Evolutionary conservation across 768 basidiomycete species (phyloP).

Genomic region (Collybia sordida): DNA sequence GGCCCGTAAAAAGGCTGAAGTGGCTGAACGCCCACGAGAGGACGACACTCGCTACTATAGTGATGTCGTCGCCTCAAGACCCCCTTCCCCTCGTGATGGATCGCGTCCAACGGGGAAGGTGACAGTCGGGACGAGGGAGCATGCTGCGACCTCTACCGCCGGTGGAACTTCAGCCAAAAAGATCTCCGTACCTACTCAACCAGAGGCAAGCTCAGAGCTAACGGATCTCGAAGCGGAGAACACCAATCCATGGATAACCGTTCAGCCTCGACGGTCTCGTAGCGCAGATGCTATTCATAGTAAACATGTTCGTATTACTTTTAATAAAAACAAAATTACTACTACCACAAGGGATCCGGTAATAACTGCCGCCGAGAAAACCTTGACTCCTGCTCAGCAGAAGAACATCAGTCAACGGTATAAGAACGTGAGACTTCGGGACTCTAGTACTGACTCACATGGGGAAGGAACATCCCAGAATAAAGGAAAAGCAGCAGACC

Average conservation of each 20-base stretch:
- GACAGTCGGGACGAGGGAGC: no score
- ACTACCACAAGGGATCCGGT: background rate
- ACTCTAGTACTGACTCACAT: background rate
- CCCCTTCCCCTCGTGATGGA: no score
- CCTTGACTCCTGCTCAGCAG: background rate
- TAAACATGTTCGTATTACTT: background rate
- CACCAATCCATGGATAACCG: background rate
- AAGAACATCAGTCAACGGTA: background rate
- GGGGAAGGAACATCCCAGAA: background rate
- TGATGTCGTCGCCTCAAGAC: no score
- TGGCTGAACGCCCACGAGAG: no score
- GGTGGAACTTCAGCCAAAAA: no score
- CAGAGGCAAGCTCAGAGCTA: no score
- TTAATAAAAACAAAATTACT: background rate
- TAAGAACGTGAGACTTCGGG: background rate
- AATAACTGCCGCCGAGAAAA: background rate
- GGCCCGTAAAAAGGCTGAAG: no score
- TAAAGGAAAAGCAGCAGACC: background rate
- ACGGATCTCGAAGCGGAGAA: background rate
- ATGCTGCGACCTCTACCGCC: no score
- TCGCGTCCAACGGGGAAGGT: no score
- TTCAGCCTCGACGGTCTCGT: background rate
- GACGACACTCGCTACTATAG: no score
- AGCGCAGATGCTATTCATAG: background rate
- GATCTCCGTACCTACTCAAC: no score